Percentiles rank a stretch among this genome's conserved stretches.
Evolutionary conservation across 2,329 filamentous ascomycete species (phyloP).

Genomic region (Curvularia verruculosa): DNA sequence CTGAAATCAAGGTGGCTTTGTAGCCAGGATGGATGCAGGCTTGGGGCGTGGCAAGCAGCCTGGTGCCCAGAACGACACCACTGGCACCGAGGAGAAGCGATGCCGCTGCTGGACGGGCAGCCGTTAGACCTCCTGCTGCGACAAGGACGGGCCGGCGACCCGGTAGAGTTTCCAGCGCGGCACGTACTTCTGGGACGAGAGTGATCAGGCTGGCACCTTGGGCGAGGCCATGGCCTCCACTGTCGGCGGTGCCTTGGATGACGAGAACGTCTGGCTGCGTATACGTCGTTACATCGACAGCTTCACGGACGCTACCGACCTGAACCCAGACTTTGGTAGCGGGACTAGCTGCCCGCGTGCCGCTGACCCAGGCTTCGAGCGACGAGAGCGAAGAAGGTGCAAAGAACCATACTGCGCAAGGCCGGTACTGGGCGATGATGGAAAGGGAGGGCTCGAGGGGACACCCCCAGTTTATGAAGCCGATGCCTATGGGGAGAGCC

Average conservation of each 20-base stretch:
- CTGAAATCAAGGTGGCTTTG: conserved; percentile 34
- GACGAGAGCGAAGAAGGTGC: conserved; percentile 49
- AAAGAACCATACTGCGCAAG: conserved; percentile 71
- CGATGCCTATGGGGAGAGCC: not conserved
- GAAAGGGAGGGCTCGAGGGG: conserved; percentile 53
- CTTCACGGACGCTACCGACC: not conserved
- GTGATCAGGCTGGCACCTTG: not conserved
- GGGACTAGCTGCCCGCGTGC: not conserved
- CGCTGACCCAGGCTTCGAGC: not conserved
- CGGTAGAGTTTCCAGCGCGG: not conserved
- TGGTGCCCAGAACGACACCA: not conserved
- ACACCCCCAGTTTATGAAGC: conserved; percentile 19
- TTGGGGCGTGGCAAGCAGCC: not conserved
- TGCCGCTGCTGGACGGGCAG: not conserved
- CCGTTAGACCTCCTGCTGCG: not conserved
- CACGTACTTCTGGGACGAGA: not conserved
- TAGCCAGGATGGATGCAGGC: not conserved
- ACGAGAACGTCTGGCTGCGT: not conserved
- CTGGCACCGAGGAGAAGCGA: not conserved
- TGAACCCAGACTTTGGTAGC: not conserved
- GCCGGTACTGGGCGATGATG: conserved; percentile 59
- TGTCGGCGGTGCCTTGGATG: not conserved
- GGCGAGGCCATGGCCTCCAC: not conserved
- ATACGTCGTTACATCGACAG: not conserved
- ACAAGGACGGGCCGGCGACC: not conserved